Base-by-base conservation (phyloP, 352 stramenopile species). In the Pythium sp. region DNA sequence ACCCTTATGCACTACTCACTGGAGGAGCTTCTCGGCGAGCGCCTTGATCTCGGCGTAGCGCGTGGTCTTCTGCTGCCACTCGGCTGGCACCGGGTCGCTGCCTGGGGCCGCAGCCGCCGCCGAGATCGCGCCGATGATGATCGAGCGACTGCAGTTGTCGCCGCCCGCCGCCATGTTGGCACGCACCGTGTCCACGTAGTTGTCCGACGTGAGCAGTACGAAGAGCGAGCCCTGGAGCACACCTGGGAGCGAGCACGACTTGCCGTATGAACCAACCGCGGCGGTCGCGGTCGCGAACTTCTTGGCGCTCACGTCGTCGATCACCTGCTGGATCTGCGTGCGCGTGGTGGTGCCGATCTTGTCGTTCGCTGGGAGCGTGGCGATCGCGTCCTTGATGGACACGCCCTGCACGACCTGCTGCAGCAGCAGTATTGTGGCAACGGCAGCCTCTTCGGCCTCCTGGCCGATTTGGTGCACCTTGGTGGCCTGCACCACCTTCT, bases 91-190 rank as follows among this genome's bases (percentile, higher is more conserved):
- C 2, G 58, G 61, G 26, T 80, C 68, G 11, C 14, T 63, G 1
- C 72, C 72, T n/a, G 18, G 54, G 26, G 54, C 15, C 0, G 64
- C 65, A 1, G 76, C 77, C 0, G 81, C 81, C 28, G 84, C 81
- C 8, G 73, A 64, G 46, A 81, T 67, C 41, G 84, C 84, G 34
- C 84, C 84, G 53, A 92, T 78, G 30, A 89, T 69, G 59, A 92
- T 87, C 28, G 81, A 75, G 30, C 84, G 80, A 32, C 84, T 89
- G 72, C 81, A 90, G 74, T 90, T 92, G 78, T 92, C 84, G 30
- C 81, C 81, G 22, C 84, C 84, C 0, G 84, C 80, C 34, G 81
- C 22, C 60, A 90, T 79, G 56, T 92, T 92, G 47, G 73, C 66
- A 47, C 79, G 78, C 46, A 92, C 46, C 0, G 81, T 78, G 32